These are phyloP conservation scores for Escallonia herrerae DNA, from an alignment of 129 eudicot genomes.

Conservation along the genomic window DNA sequence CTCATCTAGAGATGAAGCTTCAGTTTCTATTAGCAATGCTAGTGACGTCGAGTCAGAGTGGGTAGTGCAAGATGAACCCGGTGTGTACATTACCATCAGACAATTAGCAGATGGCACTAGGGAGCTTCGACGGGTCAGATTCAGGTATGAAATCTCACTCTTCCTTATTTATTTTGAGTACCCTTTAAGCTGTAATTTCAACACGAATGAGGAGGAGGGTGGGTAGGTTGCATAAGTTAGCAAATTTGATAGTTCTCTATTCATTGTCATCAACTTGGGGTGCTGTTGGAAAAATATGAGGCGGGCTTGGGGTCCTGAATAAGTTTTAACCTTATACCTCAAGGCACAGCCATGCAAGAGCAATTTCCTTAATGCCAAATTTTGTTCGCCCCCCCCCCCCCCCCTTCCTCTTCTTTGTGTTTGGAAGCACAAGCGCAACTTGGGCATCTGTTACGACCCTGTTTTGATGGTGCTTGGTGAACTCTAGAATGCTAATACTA, in stretches of 20 bases:
- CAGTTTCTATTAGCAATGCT: conserved; percentile 82
- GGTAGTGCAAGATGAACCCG: conserved; percentile 93
- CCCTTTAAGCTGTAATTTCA: too few species aligned
- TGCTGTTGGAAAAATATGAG: too few species aligned
- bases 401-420: too few species aligned
- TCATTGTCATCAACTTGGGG: too few species aligned
- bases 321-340: too few species aligned
- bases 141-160: conserved; percentile 43
- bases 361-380: too few species aligned
- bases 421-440: not conserved
- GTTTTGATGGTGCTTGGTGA: not conserved
- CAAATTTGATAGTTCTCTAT: too few species aligned
- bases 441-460: not conserved
- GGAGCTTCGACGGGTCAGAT: conserved; percentile 89
- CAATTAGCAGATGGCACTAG: conserved; percentile 90
- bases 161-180: not conserved
- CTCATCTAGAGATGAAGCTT: conserved; percentile 75
- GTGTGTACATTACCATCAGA: conserved; percentile 85
- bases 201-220: too few species aligned
- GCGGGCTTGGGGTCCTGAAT: too few species aligned
- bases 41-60: conserved; percentile 91
- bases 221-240: too few species aligned
- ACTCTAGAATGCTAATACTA: not conserved
- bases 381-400: too few species aligned
- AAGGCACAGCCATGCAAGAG: not conserved